These are phyloP conservation scores for Nepenthes alata DNA, from an alignment of 179 eudicot species.

Conservation along the genomic window DNA sequence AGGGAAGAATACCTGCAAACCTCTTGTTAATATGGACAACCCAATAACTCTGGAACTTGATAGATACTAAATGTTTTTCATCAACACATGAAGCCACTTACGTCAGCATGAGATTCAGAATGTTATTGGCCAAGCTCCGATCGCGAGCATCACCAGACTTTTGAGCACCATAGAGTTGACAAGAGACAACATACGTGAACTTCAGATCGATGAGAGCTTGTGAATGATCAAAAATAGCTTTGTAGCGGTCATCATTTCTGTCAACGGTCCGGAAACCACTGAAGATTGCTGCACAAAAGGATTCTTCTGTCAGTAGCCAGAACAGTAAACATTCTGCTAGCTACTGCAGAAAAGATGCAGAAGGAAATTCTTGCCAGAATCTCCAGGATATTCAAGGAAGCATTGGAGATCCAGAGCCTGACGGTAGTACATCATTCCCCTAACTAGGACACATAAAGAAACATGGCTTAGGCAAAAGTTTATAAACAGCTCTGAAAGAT, in stretches of 20 bases:
- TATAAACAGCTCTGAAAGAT: conserved; percentile 3
- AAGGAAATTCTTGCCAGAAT: conserved; percentile 37
- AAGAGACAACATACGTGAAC: conserved; percentile 92
- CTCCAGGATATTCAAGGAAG: conserved; percentile 75
- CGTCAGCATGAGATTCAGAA: conserved; percentile 83
- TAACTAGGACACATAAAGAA: conserved; percentile 38
- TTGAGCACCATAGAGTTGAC: conserved; percentile 90
- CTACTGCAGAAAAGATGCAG: neutral
- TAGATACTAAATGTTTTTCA: neutral
- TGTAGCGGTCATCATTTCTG: conserved; percentile 29
- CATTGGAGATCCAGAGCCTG: conserved; percentile 85
- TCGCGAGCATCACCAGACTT: conserved; percentile 58
- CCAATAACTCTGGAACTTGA: conserved; percentile 1
- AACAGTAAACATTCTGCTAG: neutral
- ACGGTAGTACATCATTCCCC: conserved; percentile 98
- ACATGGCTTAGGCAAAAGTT: conserved; percentile 8
- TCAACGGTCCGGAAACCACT: conserved; percentile 79
- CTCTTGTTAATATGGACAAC: conserved; percentile 1
- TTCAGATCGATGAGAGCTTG: conserved; percentile 87
- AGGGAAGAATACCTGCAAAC: conserved; percentile 75
- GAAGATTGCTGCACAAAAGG: conserved; percentile 45
- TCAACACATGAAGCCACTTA: conserved; percentile 23
- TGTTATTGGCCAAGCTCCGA: conserved; percentile 61
- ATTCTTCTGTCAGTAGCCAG: neutral
- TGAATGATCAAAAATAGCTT: conserved; percentile 35